These are phyloP conservation scores for Melampsora larici-populina DNA, from an alignment of 1,284 basidiomycete genomes.

Conservation along the genomic window DNA sequence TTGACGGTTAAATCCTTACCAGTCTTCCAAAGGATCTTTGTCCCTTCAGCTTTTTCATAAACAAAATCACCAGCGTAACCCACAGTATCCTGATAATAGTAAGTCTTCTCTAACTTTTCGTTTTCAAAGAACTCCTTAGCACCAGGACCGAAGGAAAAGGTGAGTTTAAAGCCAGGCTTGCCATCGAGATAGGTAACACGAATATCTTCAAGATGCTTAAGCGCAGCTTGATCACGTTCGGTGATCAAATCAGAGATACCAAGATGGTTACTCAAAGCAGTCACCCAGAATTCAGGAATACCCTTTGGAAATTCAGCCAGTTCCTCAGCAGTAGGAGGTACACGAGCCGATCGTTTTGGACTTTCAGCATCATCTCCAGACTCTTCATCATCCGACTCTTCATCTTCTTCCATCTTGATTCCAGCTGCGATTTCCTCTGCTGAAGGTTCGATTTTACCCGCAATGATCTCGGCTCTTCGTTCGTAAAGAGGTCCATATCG, in stretches of 20 bases:
- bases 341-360: slow-evolving; percentile 2
- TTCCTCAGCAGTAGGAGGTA: slow-evolving; percentile 36
- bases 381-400: slow-evolving; percentile 25
- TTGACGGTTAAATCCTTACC: slow-evolving; percentile 43
- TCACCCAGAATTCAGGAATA: slow-evolving; percentile 41
- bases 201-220: slow-evolving; percentile 42
- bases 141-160: slow-evolving; percentile 34
- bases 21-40: slow-evolving; percentile 39
- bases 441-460: slow-evolving; percentile 34
- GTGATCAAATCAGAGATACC: slow-evolving; percentile 43
- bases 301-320: slow-evolving; percentile 36
- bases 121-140: slow-evolving; percentile 43
- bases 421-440: slow-evolving; percentile 34
- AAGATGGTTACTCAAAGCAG: slow-evolving; percentile 33
- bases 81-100: slow-evolving; percentile 43
- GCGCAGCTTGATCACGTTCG: slow-evolving; percentile 40
- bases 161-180: slow-evolving; percentile 41
- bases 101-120: slow-evolving; percentile 38
- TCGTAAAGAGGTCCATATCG: slow-evolving; percentile 40
- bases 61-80: slow-evolving; percentile 43
- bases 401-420: slow-evolving; percentile 41
- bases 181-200: slow-evolving; percentile 40
- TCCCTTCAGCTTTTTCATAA: slow-evolving; percentile 43
- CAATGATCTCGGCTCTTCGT: slow-evolving; percentile 31
- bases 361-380: slow-evolving; percentile 5